Conservation (phyloP, 2,329 filamentous ascomycete genomes). For the Alternaria postmessia region DNA sequence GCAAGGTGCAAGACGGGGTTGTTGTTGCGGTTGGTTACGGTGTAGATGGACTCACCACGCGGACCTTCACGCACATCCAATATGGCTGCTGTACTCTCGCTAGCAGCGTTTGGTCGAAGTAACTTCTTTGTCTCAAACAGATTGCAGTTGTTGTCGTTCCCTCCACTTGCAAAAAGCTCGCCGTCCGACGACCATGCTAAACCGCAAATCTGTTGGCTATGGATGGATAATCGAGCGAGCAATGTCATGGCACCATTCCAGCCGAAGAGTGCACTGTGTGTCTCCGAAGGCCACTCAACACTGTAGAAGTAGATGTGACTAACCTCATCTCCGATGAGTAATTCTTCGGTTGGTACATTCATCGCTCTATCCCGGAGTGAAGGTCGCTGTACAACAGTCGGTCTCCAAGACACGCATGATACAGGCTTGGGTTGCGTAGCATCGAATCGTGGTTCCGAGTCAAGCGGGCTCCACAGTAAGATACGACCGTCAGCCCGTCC, state of each 20-base stretch:
- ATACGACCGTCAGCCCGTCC: constrained; percentile 81
- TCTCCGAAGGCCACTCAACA: constrained; percentile 76
- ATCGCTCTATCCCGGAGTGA: constrained; percentile 60
- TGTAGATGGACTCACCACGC: constrained; percentile 44
- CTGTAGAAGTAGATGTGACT: constrained; percentile 89
- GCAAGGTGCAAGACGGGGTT: constrained; percentile 56
- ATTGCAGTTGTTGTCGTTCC: constrained; percentile 90
- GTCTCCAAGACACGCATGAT: constrained; percentile 83
- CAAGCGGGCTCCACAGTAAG: constrained; percentile 78
- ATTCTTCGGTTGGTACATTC: constrained; percentile 75
- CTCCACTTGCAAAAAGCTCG: constrained; percentile 81
- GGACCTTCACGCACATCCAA: constrained; percentile 38
- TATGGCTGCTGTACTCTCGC: constrained; percentile 19
- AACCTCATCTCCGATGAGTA: constrained; percentile 84
- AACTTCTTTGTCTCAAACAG: constrained; percentile 77
- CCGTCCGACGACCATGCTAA: constrained; percentile 86
- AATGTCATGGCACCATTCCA: constrained; percentile 83
- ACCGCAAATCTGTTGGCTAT: constrained; percentile 91
- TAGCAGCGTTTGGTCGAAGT: constrained; percentile 40
- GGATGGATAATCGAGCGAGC: constrained; percentile 77
- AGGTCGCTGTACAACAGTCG: constrained; percentile 61
- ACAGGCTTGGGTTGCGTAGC: constrained; percentile 75
- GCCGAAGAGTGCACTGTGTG: constrained; percentile 70
- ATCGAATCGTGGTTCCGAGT: constrained; percentile 75
- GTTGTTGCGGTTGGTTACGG: constrained; percentile 44